Percentiles rank a stretch among this genome's conserved stretches.
phyloP scores from a whole-genome alignment of 2,329 filamentous ascomycete genomes.

The Fusarium fracticaudum region DNA sequence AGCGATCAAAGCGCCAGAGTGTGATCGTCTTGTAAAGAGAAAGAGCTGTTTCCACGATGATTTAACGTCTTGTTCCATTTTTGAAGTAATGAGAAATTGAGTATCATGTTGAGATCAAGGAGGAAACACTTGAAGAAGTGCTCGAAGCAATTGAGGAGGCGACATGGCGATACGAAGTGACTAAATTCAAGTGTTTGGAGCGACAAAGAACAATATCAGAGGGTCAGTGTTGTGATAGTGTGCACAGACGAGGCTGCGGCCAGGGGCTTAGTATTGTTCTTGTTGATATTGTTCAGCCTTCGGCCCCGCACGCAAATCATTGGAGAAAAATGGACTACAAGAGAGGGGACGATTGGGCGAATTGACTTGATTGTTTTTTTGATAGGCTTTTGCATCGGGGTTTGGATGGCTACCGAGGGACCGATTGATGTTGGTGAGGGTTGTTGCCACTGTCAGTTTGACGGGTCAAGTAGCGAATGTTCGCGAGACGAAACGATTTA shows the following conservation, averaged over 20 bases:
- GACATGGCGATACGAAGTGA: neutral
- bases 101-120: neutral
- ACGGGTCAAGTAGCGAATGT: neutral
- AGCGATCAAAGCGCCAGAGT: slow-evolving; percentile 63
- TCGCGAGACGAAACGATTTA: neutral
- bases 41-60: slow-evolving; percentile 66
- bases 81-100: neutral
- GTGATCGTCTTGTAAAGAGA: slow-evolving; percentile 72
- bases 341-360: neutral
- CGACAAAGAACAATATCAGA: slow-evolving; percentile 39
- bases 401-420: neutral
- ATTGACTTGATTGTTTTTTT: neutral
- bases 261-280: slow-evolving; percentile 33
- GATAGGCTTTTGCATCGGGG: neutral
- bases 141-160: neutral
- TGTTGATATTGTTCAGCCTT: slow-evolving; percentile 24
- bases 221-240: slow-evolving; percentile 7
- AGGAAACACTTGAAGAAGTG: neutral
- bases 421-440: neutral
- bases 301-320: neutral
- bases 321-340: fast-evolving
- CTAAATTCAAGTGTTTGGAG: neutral
- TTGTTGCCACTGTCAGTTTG: neutral
- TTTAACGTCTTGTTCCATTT: slow-evolving; percentile 31
- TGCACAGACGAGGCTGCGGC: slow-evolving; percentile 28